These are phyloP conservation scores for Cryptococcus amylolentus DNA, from an alignment of 1,284 basidiomycete species.

Conservation along the genomic window DNA sequence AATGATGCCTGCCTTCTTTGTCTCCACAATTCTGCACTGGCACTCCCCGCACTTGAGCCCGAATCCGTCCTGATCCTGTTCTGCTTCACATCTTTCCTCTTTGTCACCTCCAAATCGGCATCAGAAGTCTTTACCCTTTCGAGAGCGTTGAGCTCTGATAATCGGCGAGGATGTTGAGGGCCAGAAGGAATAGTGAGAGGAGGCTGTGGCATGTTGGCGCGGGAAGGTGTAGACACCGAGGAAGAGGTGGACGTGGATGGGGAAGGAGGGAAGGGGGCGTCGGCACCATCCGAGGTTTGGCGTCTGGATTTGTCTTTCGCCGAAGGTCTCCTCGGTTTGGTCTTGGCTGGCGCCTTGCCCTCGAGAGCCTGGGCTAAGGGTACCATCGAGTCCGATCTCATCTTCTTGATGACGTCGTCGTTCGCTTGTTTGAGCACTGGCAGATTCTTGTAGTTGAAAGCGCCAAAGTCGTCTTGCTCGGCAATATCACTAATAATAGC, in stretches of 20 bases:
- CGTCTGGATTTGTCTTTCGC: conserved; percentile 11
- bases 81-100: conserved; percentile 78
- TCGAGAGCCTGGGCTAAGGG: conserved; percentile 28
- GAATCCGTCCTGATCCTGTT: conserved; percentile 83
- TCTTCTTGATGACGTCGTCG: conserved; percentile 94
- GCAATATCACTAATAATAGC: conserved; percentile 49
- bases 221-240: conserved; percentile 83
- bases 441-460: conserved; percentile 97
- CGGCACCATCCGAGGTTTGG: conserved; percentile 21
- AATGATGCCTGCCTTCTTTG: conserved; percentile 25
- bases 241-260: conserved; percentile 91
- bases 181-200: conserved; percentile 56
- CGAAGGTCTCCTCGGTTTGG: conserved; percentile 29
- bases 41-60: conserved; percentile 56
- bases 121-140: conserved; percentile 75
- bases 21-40: conserved; percentile 32
- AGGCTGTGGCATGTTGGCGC: conserved; percentile 60
- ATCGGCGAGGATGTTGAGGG: conserved; percentile 65
- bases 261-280: conserved; percentile 52
- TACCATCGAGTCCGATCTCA: conserved; percentile 54
- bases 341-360: conserved; percentile 16
- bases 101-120: conserved; percentile 55
- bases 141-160: conserved; percentile 76
- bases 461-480: conserved; percentile 79
- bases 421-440: conserved; percentile 97